Conservation (phyloP, 192 early-diverging fungal species). For the Cetraspora pellucida region DNA sequence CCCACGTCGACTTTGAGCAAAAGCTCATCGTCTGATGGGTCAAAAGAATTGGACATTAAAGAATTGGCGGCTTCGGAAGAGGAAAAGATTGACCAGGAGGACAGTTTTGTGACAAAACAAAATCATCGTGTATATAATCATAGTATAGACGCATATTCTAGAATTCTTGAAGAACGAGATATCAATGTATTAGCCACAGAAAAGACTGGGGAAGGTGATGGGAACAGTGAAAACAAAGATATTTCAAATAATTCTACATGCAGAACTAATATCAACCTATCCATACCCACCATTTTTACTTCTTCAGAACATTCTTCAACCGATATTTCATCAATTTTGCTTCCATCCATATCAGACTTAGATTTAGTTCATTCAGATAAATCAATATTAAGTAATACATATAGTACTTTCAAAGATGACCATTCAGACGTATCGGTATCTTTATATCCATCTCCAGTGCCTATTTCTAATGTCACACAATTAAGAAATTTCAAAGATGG, state of each 20-base stretch:
- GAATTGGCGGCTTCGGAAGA: not conserved
- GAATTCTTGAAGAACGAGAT: conserved; percentile 15
- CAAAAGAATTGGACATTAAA: not conserved
- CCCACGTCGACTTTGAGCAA: conserved; percentile 8
- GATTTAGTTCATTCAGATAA: conserved; percentile 22
- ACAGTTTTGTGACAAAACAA: conserved; percentile 28
- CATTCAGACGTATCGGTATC: not conserved
- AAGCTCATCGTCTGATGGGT: conserved; percentile 29
- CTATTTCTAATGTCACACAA: not conserved
- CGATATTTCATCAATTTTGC: not conserved
- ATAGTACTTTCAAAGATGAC: not conserved
- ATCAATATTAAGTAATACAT: conserved; percentile 10
- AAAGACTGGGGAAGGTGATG: not conserved
- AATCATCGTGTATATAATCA: conserved; percentile 29
- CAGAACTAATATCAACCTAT: not conserved
- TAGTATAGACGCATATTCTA: conserved; percentile 32
- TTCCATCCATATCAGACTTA: not conserved
- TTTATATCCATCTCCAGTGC: not conserved
- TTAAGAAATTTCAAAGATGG: not conserved
- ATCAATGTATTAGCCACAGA: not conserved
- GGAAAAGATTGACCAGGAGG: conserved; percentile 11
- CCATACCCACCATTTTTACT: not conserved
- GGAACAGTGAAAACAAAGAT: not conserved
- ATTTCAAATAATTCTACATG: conserved; percentile 4
- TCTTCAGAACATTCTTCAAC: not conserved